Evolutionary conservation across 176 grass and related monocot genomes (phyloP).

Genomic region (Oryza glaberrima): DNA sequence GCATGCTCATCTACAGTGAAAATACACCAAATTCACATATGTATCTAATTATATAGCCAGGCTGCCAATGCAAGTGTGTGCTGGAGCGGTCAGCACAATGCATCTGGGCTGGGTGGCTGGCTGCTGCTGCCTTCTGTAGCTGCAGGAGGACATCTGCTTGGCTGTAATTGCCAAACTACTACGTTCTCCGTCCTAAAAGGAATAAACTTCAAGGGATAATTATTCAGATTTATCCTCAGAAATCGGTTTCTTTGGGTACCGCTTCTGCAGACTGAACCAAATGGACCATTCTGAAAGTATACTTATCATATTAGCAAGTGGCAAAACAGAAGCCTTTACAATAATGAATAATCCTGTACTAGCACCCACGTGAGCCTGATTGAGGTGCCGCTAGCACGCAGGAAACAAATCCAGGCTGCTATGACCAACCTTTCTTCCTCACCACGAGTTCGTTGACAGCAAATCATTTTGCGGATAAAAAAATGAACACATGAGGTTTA

Average conservation of each 20-base stretch:
- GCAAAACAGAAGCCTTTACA: neutral
- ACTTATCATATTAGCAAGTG: conserved; percentile 7
- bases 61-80: conserved; percentile 13
- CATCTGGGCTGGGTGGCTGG: neutral
- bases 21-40: neutral
- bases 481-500: neutral
- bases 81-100: conserved; percentile 12
- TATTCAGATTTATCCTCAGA: no score
- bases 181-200: no score
- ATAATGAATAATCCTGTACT: conserved; percentile 29
- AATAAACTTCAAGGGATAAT: no score
- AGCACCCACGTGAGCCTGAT: conserved; percentile 21
- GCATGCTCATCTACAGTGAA: neutral
- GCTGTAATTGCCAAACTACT: neutral
- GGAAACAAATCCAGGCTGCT: conserved; percentile 15
- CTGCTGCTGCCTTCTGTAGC: conserved; percentile 7
- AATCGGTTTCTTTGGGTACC: no score
- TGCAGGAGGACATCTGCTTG: neutral
- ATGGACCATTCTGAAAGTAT: neutral
- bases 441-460: neutral
- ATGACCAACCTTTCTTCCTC: neutral
- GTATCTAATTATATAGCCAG: conserved; percentile 14
- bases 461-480: neutral
- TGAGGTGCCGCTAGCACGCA: neutral
- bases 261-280: neutral